These are phyloP conservation scores for Ceratocystis albifundus DNA, from an alignment of 2,329 filamentous ascomycete species.

Conservation along the genomic window DNA sequence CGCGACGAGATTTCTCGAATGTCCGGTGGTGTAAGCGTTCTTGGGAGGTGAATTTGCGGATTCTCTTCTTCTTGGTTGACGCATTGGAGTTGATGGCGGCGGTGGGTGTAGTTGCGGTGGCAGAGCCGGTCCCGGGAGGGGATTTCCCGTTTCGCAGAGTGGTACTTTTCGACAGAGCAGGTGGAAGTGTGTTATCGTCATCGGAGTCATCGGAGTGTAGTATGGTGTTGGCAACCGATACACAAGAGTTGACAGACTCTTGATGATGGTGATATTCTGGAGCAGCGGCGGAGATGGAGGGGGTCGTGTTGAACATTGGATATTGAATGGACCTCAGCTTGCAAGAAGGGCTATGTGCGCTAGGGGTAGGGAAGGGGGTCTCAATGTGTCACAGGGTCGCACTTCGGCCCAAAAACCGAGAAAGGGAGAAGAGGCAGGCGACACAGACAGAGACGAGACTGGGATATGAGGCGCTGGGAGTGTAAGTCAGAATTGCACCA, in stretches of 20 bases:
- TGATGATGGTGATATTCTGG: background rate
- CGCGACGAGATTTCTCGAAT: slow-evolving; percentile 34
- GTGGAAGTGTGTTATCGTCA: background rate
- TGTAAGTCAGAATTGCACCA: slow-evolving; percentile 12
- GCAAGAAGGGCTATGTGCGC: too few species aligned
- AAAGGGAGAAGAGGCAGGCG: background rate
- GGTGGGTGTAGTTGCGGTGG: too few species aligned
- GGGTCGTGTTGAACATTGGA: background rate
- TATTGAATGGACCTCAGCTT: background rate
- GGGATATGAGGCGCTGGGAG: slow-evolving; percentile 4
- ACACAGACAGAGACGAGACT: slow-evolving; percentile 3
- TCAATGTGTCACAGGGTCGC: slow-evolving; percentile 1
- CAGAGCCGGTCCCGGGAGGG: background rate
- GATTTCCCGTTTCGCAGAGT: background rate
- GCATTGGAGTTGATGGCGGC: background rate
- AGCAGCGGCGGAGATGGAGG: background rate
- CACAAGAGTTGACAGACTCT: slow-evolving; percentile 5
- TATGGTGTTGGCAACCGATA: background rate
- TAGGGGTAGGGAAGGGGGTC: background rate
- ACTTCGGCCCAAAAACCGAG: background rate
- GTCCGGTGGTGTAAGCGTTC: slow-evolving; percentile 34
- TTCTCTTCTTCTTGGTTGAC: slow-evolving; percentile 28
- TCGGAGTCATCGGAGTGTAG: background rate
- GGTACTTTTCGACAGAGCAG: background rate
- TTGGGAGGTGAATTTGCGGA: slow-evolving; percentile 33